Conservation (phyloP, 176 grass and related monocot species). For the Triticum timopheevii region DNA sequence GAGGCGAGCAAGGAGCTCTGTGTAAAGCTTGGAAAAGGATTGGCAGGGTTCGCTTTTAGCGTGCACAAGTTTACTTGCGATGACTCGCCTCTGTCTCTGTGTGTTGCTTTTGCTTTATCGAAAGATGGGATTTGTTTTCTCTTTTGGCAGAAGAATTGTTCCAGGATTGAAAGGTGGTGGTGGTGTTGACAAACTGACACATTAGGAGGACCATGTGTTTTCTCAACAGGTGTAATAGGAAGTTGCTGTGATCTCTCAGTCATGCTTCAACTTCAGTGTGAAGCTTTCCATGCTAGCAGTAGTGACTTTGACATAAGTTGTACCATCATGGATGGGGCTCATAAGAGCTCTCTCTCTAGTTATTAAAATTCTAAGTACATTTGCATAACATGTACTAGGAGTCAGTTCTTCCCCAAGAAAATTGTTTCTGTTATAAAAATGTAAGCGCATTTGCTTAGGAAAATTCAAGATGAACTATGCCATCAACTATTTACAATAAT, state of each 20-base stretch:
- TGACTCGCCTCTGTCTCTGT: constrained; percentile 36
- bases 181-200: constrained; percentile 34
- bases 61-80: constrained; percentile 50
- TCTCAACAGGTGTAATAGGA: constrained; percentile 32
- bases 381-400: background rate
- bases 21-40: constrained; percentile 37
- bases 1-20: constrained; percentile 22
- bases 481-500: background rate
- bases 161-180: constrained; percentile 26
- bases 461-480: background rate
- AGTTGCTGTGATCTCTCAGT: constrained; percentile 43
- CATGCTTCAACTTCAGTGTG: constrained; percentile 21
- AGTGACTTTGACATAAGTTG: constrained; percentile 4
- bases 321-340: background rate
- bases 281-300: constrained; percentile 23
- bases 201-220: constrained; percentile 35
- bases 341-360: background rate
- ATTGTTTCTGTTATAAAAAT: background rate
- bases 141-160: constrained; percentile 30
- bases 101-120: constrained; percentile 53
- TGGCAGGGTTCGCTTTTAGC: constrained; percentile 39
- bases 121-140: constrained; percentile 28
- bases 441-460: background rate
- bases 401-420: background rate
- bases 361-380: background rate